Base-by-base conservation (phyloP, 805 yeast species). In the Cyberlindnera petersonii region DNA sequence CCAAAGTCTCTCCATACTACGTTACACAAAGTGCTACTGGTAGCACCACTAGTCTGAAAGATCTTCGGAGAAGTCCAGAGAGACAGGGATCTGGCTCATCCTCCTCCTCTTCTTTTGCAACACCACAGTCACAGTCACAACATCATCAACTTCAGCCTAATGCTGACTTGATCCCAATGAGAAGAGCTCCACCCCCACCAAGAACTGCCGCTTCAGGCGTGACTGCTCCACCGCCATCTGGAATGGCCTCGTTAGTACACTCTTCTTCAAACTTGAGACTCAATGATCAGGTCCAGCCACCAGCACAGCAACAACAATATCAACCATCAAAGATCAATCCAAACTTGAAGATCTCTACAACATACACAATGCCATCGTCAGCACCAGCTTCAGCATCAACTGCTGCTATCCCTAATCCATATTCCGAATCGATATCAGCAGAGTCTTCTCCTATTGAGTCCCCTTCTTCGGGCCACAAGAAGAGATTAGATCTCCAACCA, bases 181-280 rank as follows among this genome's bases (percentile, higher is more conserved):
- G 82, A 59, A 67, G 65, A 42, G 80, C 82, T 1, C 82, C 82
- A 6, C 68, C 76, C 6, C 80, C 79, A 3, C 79, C 79, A 17
- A 49, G 47, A 20, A 18, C 37, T 22, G 39, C 23, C n/a, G 8
- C 24, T 9, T 8, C 24, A 22, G 24, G 8, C 11, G 11, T 9
- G 8, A 11, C 24, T 8, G 15, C 17, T 9, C 34, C 22, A 21
- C 26, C 34, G 9, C 26, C 34, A 14, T 7, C 33, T 4, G 24
- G 26, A 19, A 4, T n/a, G n/a, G 10, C 16, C 8, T 13, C 38
- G 3, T 11, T 42, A 21, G 31, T 33, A 16, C 48, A 40, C 15
- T 39, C 44, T 5, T 17, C 26, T 11, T 47, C 40, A 5, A 39
- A 35, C 28, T 26, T 34, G 34, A 40, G 31, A 19, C 36, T 38